Evolutionary conservation across 106 monocot genomes (phyloP).

Genomic region (Amphibolis antarctica): DNA sequence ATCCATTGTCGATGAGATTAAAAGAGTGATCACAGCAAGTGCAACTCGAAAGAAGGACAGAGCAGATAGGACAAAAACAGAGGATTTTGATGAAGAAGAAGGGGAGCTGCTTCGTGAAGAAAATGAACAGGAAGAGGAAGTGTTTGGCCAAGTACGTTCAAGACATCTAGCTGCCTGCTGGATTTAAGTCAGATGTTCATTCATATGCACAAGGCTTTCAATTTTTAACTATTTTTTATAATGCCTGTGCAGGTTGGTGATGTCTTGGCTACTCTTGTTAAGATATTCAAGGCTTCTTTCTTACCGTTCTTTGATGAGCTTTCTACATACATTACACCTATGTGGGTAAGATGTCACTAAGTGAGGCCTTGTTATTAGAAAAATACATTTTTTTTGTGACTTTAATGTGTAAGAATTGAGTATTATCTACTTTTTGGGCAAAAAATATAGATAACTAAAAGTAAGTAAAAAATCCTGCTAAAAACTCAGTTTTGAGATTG

Average conservation of each 20-base stretch:
- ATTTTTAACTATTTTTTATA: background rate
- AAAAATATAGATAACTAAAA: too few relatives aligned
- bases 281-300: conserved; percentile 81
- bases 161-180: background rate
- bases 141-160: conserved; percentile 64
- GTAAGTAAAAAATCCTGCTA: too few relatives aligned
- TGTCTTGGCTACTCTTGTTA: conserved; percentile 78
- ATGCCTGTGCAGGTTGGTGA: conserved; percentile 57
- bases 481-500: too few relatives aligned
- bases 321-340: conserved; percentile 73
- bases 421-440: too few relatives aligned
- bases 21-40: conserved; percentile 85
- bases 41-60: conserved; percentile 68
- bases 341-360: conserved; percentile 58
- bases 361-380: too few relatives aligned
- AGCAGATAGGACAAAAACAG: conserved; percentile 64
- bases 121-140: conserved; percentile 93
- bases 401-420: too few relatives aligned
- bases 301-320: conserved; percentile 96
- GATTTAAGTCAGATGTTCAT: background rate
- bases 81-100: conserved; percentile 97
- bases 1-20: conserved; percentile 79
- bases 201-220: background rate
- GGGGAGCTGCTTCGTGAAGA: conserved; percentile 85
- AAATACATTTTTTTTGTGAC: too few relatives aligned